A percentile compares a stretch with the other conserved stretches of the same genome.
These are phyloP conservation scores for Tetracladium setigerum DNA, from an alignment of 495 filamentous ascomycete genomes.

Conservation along the genomic window DNA sequence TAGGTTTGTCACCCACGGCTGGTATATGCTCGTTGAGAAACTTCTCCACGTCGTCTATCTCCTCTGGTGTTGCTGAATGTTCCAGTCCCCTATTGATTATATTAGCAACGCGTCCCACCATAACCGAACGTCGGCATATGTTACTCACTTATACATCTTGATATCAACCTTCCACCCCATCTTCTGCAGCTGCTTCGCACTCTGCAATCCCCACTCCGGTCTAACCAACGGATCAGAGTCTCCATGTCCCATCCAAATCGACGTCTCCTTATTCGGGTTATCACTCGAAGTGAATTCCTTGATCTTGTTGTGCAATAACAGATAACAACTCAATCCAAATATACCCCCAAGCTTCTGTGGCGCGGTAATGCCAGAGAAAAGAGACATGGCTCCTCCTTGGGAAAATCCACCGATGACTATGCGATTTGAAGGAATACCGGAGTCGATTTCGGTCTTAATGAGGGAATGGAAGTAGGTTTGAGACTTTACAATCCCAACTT, in stretches of 20 bases:
- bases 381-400: constrained; percentile 48
- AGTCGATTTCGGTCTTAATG: constrained; percentile 73
- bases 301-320: constrained; percentile 68
- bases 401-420: constrained; percentile 71
- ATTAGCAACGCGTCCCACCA: no score
- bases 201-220: constrained; percentile 56
- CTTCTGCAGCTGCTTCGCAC: constrained; percentile 53
- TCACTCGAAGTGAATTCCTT: constrained; percentile 54
- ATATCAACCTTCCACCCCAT: constrained; percentile 66
- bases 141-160: constrained; percentile 63
- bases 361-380: constrained; percentile 62
- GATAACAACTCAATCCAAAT: constrained; percentile 76
- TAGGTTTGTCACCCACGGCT: constrained; percentile 29
- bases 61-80: constrained; percentile 69
- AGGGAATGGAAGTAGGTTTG: constrained; percentile 70
- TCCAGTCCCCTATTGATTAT: constrained; percentile 45
- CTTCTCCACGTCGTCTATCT: constrained; percentile 77
- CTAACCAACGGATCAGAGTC: constrained; percentile 63
- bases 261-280: constrained; percentile 67
- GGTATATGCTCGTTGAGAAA: constrained; percentile 63
- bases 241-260: constrained; percentile 85
- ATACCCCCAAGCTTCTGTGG: constrained; percentile 77
- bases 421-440: constrained; percentile 73
- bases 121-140: not conserved
- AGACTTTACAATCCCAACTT: constrained; percentile 67